A percentile compares a stretch with the other conserved stretches of the same genome.
Conservation (phyloP, 352 stramenopile species). For the Pythium sp. region DNA sequence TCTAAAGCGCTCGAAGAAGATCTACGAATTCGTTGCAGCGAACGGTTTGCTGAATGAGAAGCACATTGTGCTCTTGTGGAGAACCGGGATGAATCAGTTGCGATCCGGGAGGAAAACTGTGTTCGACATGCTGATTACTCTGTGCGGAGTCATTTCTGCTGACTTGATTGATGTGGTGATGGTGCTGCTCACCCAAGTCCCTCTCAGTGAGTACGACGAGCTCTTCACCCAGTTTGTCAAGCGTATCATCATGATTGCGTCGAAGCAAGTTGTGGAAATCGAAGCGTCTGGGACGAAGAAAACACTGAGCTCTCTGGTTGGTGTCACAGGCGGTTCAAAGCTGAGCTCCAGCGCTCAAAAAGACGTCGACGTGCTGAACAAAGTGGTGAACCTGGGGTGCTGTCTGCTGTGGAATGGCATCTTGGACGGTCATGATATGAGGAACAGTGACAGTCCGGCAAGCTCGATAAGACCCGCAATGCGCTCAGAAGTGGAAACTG, state of each 20-base stretch:
- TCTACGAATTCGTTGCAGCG: slow-evolving; percentile 67
- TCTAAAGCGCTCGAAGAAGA: slow-evolving; percentile 65
- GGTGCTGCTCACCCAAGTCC: slow-evolving; percentile 72
- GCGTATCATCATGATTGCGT: slow-evolving; percentile 66
- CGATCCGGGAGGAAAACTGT: slow-evolving; percentile 66
- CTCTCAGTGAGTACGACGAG: slow-evolving; percentile 69
- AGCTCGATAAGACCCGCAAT: slow-evolving; percentile 29
- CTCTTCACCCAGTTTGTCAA: slow-evolving; percentile 77
- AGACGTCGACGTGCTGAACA: slow-evolving; percentile 69
- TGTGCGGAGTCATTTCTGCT: slow-evolving; percentile 63
- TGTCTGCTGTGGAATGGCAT: slow-evolving; percentile 82
- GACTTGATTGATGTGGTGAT: slow-evolving; percentile 79
- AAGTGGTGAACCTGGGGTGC: slow-evolving; percentile 67
- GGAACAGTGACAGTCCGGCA: slow-evolving; percentile 8
- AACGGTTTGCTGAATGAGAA: slow-evolving; percentile 56
- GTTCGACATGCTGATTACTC: slow-evolving; percentile 67
- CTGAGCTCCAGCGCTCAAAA: slow-evolving; percentile 50
- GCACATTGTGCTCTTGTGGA: slow-evolving; percentile 77
- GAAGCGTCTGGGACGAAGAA: slow-evolving; percentile 70
- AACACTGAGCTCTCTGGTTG: slow-evolving; percentile 62
- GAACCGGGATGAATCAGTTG: slow-evolving; percentile 62
- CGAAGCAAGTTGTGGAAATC: slow-evolving; percentile 67
- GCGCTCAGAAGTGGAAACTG: slow-evolving; percentile 47
- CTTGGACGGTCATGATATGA: slow-evolving; percentile 31
- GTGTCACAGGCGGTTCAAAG: slow-evolving; percentile 48